A percentile compares a stretch with the other conserved stretches of the same genome.
Conservation (phyloP, 768 basidiomycete genomes). For the Cubamyces lactineus region DNA sequence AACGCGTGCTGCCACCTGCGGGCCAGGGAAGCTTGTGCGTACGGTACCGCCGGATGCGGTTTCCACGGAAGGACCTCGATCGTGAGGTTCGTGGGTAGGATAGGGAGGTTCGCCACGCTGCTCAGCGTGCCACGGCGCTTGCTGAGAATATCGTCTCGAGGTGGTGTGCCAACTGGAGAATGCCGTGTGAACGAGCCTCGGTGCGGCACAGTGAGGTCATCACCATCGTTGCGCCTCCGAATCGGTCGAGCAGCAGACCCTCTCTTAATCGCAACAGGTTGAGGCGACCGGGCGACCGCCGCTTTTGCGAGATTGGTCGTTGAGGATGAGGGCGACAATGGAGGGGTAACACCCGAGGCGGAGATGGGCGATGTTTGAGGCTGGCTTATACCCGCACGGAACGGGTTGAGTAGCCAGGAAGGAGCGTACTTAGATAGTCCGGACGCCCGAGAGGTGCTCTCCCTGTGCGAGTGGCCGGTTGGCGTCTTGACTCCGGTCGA, state of each 20-base stretch:
- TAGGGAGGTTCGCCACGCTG: slow-evolving; percentile 41
- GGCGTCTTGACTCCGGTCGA: slow-evolving; percentile 39
- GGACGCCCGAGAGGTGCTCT: slow-evolving; percentile 41
- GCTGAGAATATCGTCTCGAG: slow-evolving; percentile 62
- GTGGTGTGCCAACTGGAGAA: slow-evolving; percentile 71
- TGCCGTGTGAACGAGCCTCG: slow-evolving; percentile 54
- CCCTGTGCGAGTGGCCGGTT: slow-evolving; percentile 22
- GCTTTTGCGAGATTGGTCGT: slow-evolving; percentile 26
- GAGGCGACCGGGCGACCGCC: slow-evolving; percentile 37
- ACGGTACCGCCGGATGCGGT: slow-evolving; percentile 57
- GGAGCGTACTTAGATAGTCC: slow-evolving; percentile 65
- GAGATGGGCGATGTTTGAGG: slow-evolving; percentile 62
- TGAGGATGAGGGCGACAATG: slow-evolving; percentile 20
- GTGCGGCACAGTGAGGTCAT: slow-evolving; percentile 52
- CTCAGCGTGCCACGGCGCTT: slow-evolving; percentile 55
- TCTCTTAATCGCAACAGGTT: slow-evolving; percentile 44
- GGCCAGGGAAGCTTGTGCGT: slow-evolving; percentile 74
- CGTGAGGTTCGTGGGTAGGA: slow-evolving; percentile 56
- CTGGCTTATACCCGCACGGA: slow-evolving; percentile 65
- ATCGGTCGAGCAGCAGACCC: slow-evolving; percentile 43
- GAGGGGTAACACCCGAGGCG: slow-evolving; percentile 37
- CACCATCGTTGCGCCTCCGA: slow-evolving; percentile 58
- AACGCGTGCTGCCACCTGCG: slow-evolving; percentile 90
- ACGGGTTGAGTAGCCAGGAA: slow-evolving; percentile 81
- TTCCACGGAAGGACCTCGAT: slow-evolving; percentile 68